Evolutionary conservation across 345 rosid species (phyloP).

Genomic region (Geranium brycei): DNA sequence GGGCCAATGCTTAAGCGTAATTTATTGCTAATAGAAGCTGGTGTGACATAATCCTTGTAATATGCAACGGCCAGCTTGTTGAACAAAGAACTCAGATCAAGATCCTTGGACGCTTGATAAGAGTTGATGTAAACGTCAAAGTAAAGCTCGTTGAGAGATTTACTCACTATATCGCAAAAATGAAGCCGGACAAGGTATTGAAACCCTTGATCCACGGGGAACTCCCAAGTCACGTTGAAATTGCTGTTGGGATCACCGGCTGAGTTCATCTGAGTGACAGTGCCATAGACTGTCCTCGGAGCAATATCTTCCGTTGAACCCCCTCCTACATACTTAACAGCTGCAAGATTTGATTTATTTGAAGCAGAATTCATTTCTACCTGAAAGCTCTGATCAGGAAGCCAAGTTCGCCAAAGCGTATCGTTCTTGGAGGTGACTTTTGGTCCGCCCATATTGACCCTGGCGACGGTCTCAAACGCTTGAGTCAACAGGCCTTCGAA

Average conservation of each 20-base stretch:
- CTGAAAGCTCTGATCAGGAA: constrained; percentile 41
- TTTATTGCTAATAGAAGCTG: too few relatives aligned
- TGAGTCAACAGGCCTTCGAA: constrained; percentile 41
- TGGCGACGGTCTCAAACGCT: constrained; percentile 63
- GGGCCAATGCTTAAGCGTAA: too few relatives aligned
- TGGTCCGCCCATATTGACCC: constrained; percentile 90
- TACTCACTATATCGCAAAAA: constrained; percentile 66
- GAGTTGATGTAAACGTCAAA: constrained; percentile 64
- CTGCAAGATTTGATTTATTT: constrained; percentile 23
- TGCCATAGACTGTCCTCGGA: constrained; percentile 63
- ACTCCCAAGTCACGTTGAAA: constrained; percentile 78
- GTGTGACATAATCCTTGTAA: too few relatives aligned
- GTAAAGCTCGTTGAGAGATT: constrained; percentile 40
- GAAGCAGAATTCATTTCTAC: constrained; percentile 24
- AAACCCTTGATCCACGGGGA: constrained; percentile 47
- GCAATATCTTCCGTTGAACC: constrained; percentile 43
- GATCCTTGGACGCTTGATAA: constrained; percentile 19
- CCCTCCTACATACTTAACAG: constrained; percentile 40
- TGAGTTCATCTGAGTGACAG: constrained; percentile 51
- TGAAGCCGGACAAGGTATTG: constrained; percentile 71
- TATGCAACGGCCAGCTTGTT: constrained; percentile 20
- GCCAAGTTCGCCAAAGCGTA: constrained; percentile 73
- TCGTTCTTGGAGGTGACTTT: constrained; percentile 39
- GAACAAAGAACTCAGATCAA: constrained; percentile 26
- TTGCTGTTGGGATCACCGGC: constrained; percentile 29